Base-by-base conservation (phyloP, 2,329 filamentous ascomycete species). In the Claviceps monticola region DNA sequence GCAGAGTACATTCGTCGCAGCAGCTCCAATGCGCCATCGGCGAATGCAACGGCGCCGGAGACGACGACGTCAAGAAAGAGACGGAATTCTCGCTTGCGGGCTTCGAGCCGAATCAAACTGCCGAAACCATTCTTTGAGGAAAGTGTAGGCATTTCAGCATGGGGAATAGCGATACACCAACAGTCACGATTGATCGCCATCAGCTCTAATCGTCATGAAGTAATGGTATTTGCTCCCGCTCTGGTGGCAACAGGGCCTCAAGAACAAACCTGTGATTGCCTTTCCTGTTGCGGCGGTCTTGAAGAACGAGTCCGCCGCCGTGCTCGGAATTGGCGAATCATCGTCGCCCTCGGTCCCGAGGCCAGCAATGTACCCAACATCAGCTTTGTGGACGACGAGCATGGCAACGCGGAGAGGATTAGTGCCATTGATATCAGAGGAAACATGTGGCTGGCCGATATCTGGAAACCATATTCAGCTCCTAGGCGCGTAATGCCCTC, bases 101-200 rank as follows among this genome's bases (percentile, higher is more conserved):
- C 29, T 14, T 63, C 13, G 26, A 26, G 44, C 44, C 4, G 16
- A 17, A 16, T 13, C 8, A 53, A 49, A 26, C 14, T 19, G 21
- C 57, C 70, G 54, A 60, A 57, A 51, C 70, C 71, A 0, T 86
- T 95, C 61, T 86, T 95, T 53, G 79, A 81, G 53, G 78, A 85
- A 39, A 89, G 86, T 62, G 88, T 95, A 2, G 79, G 79, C 1
- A 70, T 68, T 23, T 91, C 87, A 54, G 91, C 90, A 2, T 98
- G 93, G 93, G 93, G 91, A 0, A 68, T 95, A 47, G 84, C 88
- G 7, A 76, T 95, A 11, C 91, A 97, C 64, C 76, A 80, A 55
- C 71, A 82, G 56, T 88, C 87, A n/a, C 81, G 90, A 0, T 71
- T 96, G 55, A 84, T 98, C 56, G 93, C 91, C 0, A 83, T 94